Conservation (phyloP, 495 filamentous ascomycete species). For the Penicillium daleae region DNA sequence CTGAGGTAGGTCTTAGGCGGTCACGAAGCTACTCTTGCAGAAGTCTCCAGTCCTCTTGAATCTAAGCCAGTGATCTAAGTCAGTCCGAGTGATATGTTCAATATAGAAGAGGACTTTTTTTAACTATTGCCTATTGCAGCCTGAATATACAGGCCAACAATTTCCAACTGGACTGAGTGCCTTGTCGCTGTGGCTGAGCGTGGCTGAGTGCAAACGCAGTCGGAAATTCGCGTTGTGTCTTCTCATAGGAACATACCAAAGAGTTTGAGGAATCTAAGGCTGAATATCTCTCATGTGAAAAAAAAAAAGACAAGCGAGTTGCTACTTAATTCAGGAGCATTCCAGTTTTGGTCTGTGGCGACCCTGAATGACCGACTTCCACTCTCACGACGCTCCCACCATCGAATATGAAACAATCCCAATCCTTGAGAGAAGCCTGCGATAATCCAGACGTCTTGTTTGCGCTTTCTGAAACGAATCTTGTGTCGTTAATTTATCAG, state of each 20-base stretch:
- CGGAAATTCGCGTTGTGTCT: no score
- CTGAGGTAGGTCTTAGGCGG: background rate
- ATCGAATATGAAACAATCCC: slow-evolving; percentile 9
- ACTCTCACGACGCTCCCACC: background rate
- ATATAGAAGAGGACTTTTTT: background rate
- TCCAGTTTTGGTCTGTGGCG: background rate
- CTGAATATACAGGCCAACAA: background rate
- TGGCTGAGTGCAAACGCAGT: slow-evolving; percentile 1
- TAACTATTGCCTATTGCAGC: background rate
- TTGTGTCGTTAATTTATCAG: slow-evolving; percentile 15
- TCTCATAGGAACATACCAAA: background rate
- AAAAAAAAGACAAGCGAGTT: background rate
- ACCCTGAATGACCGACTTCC: background rate
- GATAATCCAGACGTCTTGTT: slow-evolving; percentile 15
- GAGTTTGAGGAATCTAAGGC: background rate
- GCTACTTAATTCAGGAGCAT: background rate
- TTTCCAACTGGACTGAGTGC: background rate
- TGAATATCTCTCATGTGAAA: background rate
- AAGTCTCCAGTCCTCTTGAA: slow-evolving; percentile 1
- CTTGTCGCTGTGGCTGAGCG: background rate
- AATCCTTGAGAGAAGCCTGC: slow-evolving; percentile 16
- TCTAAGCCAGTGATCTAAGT: background rate
- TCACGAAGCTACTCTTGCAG: background rate
- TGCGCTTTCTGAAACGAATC: slow-evolving; percentile 2
- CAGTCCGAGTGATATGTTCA: slow-evolving; percentile 7